These are phyloP conservation scores for Xylaria digitata DNA, from an alignment of 2,329 filamentous ascomycete species.

Conservation along the genomic window DNA sequence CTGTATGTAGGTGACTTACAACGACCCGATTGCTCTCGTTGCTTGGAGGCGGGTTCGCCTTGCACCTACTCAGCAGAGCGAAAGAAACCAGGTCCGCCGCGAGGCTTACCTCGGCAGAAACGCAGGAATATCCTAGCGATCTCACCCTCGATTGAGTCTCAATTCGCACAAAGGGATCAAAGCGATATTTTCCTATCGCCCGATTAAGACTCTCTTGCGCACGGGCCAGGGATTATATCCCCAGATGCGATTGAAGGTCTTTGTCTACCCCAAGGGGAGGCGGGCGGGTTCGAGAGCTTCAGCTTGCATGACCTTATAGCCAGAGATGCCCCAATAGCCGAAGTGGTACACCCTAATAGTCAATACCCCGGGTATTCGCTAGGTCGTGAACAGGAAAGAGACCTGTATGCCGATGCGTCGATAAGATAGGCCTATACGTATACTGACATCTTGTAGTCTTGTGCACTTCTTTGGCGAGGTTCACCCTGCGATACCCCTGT, in stretches of 20 bases:
- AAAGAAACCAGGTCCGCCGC: constrained; percentile 50
- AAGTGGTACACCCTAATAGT: background rate
- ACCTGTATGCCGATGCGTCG: constrained; percentile 36
- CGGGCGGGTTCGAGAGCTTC: constrained; percentile 23
- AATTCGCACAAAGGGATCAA: constrained; percentile 1
- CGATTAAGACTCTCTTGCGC: constrained; percentile 4
- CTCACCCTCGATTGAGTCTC: constrained; percentile 21
- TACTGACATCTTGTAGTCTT: constrained; percentile 35
- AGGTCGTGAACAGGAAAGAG: constrained; percentile 38
- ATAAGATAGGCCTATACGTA: background rate
- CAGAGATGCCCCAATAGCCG: constrained; percentile 9
- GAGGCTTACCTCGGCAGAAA: constrained; percentile 44
- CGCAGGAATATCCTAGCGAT: constrained; percentile 8
- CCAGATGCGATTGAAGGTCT: constrained; percentile 11
- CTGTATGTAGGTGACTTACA: constrained; percentile 47
- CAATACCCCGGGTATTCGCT: constrained; percentile 41
- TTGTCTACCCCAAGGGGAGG: constrained; percentile 7
- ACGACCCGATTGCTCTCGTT: constrained; percentile 51
- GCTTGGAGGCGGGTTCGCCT: constrained; percentile 43
- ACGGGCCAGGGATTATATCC: background rate
- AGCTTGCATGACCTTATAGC: constrained; percentile 26
- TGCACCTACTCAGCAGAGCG: constrained; percentile 49
- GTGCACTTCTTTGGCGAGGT: constrained; percentile 48
- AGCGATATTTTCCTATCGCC: constrained; percentile 4
- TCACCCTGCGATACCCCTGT: constrained; percentile 49